Base-by-base conservation (phyloP, 2,329 filamentous ascomycete species). In the Aspergillus carbonarius region DNA sequence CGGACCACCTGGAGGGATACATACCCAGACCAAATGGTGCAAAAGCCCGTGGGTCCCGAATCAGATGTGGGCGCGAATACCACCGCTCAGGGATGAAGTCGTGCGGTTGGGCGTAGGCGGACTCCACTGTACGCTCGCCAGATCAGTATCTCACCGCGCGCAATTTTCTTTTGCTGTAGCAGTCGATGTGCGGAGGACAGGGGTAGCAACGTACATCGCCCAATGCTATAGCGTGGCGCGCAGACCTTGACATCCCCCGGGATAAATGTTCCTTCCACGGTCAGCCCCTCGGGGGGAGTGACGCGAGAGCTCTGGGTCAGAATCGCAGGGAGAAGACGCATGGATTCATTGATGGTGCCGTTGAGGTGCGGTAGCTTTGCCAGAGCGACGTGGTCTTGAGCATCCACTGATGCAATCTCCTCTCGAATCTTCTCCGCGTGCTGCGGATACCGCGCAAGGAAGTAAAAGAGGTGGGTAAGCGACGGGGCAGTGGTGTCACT, bases 11-110 rank as follows among this genome's bases (percentile, higher is more conserved):
- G n/a, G n/a, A n/a, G n/a, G 23, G 15, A 6, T n/a, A 48, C 15
- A 27, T 56, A 70, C 73, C 75, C 8, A 63, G 61, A 3, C 64
- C 66, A 54, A 76, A 77, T 1, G 75, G 74, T 2, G 66, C 67
- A 61, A 72, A 76, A 1, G 73, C 72, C 5, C 61, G 59, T 54
- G 67, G 69, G 23, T 74, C 62, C 58, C 70, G 72, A 54, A 76
- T 63, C 32, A 75, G 60, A 9, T 75, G 68, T 2, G 73, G 68
- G 6, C 65, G 63, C n/a, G 58, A 65, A 54, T 67, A 71, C 74
- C 75, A 78, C n/a, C 74, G 70, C 54, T 77, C 63, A n/a, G 62
- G 63, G 39, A 64, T 63, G 32, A 63, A 66, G n/a, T 63, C 60
- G 5, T 55, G 12, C 66, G 20, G 74, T 3, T 66, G 50, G 2